A percentile compares a stretch with the other conserved stretches of the same genome.
Evolutionary conservation across 108 stramenopile genomes (phyloP).

Genomic region (Poteriospumella lacustris): DNA sequence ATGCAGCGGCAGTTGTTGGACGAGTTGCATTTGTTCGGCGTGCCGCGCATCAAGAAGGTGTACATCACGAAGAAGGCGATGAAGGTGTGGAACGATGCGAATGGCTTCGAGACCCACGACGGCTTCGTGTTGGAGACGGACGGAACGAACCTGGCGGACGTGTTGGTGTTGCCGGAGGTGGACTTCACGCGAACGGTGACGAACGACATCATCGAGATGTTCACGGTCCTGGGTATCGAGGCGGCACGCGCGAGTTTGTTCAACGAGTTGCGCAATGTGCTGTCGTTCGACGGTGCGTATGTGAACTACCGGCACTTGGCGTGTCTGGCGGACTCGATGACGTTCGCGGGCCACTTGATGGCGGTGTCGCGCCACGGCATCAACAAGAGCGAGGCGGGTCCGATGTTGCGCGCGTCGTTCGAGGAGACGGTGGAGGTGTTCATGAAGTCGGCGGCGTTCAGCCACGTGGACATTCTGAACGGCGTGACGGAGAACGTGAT

Average conservation of each 20-base stretch:
- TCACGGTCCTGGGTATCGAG: slow-evolving; percentile 88
- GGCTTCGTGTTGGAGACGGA: slow-evolving; percentile 97
- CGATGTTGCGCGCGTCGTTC: slow-evolving; percentile 86
- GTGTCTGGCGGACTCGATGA: slow-evolving; percentile 95
- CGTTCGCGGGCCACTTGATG: slow-evolving; percentile 91
- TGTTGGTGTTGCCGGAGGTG: slow-evolving; percentile 77
- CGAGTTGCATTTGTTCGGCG: slow-evolving; percentile 22
- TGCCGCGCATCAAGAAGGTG: slow-evolving; percentile 37
- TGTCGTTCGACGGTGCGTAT: slow-evolving; percentile 83
- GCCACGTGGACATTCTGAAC: slow-evolving; percentile 82
- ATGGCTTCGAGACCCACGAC: slow-evolving; percentile 67
- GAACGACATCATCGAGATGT: slow-evolving; percentile 95
- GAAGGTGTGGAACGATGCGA: slow-evolving; percentile 70
- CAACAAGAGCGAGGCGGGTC: slow-evolving; percentile 91
- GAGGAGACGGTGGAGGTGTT: slow-evolving; percentile 98
- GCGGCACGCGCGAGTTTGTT: slow-evolving; percentile 67
- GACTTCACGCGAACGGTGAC: slow-evolving; percentile 80
- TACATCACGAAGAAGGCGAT: slow-evolving; percentile 81
- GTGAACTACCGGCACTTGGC: slow-evolving; percentile 97
- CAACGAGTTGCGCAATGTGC: slow-evolving; percentile 26
- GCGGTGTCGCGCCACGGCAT: slow-evolving; percentile 97
- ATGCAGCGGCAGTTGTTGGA: slow-evolving; percentile 19
- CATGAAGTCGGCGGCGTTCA: slow-evolving; percentile 88
- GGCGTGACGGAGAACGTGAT: slow-evolving; percentile 97
- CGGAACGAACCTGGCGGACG: slow-evolving; percentile 68